Percentiles rank a stretch among this genome's conserved stretches.
Conservation (phyloP, 345 rosid genomes). For the Reutealis trisperma region DNA sequence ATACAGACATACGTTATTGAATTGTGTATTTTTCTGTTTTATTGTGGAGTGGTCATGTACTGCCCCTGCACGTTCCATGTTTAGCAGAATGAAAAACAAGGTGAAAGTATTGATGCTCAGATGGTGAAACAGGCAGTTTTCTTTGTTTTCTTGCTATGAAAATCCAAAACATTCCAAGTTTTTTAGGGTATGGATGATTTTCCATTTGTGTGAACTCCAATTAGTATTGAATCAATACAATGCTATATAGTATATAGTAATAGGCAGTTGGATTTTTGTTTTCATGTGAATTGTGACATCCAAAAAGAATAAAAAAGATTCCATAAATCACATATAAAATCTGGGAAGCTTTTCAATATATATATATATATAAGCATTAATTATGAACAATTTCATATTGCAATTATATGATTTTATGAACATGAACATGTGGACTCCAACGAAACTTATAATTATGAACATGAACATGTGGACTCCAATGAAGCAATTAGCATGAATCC, state of each 20-base stretch:
- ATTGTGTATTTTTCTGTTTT: neutral
- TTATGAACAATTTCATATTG: neutral
- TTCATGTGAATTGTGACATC: slow-evolving; percentile 6
- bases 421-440: too few species aligned
- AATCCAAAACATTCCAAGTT: neutral
- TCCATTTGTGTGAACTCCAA: neutral
- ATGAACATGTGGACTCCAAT: too few species aligned
- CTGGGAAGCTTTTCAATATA: neutral
- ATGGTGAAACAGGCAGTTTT: slow-evolving; percentile 69
- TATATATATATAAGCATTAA: neutral
- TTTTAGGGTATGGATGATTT: neutral
- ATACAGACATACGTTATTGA: too few species aligned
- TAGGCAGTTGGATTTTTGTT: neutral
- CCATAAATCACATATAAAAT: neutral
- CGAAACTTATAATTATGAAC: too few species aligned
- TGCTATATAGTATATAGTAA: neutral
- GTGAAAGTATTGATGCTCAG: slow-evolving; percentile 55
- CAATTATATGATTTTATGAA: too few species aligned
- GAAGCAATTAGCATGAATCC: too few species aligned
- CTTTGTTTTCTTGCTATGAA: slow-evolving; percentile 2
- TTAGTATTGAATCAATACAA: neutral
- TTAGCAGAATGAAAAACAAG: slow-evolving; percentile 64
- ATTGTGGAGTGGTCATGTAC: neutral
- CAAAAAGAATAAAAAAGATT: slow-evolving; percentile 7
- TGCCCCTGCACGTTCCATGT: neutral